Conservation (phyloP, 2,329 filamentous ascomycete species). For the Venturia effusa region DNA sequence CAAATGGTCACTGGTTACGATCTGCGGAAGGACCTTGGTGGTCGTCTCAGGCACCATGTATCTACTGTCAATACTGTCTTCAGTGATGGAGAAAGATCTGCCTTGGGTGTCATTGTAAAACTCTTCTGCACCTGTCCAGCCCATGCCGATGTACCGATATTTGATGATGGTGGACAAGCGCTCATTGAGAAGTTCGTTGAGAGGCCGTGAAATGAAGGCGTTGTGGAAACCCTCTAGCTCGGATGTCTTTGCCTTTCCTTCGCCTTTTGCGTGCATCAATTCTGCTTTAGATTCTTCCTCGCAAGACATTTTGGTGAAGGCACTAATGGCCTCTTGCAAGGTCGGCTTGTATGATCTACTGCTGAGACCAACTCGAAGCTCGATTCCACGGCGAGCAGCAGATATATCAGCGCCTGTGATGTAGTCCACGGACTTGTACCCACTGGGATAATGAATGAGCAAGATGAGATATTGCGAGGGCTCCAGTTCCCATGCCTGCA, state of each 20-base stretch:
- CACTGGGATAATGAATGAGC: constrained; percentile 52
- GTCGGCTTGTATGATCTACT: constrained; percentile 58
- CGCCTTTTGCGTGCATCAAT: constrained; percentile 11
- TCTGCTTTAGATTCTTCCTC: constrained; percentile 21
- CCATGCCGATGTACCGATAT: constrained; percentile 43
- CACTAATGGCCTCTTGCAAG: constrained; percentile 38
- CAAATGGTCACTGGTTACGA: constrained; percentile 44
- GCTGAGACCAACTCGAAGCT: constrained; percentile 61
- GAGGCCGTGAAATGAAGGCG: constrained; percentile 60
- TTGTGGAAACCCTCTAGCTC: constrained; percentile 34
- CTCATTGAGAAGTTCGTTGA: constrained; percentile 57
- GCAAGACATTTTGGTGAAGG: constrained; percentile 35
- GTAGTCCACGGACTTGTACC: constrained; percentile 50
- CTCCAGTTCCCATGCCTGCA: constrained; percentile 66
- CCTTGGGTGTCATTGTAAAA: constrained; percentile 41
- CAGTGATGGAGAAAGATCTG: constrained; percentile 15
- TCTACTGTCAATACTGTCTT: constrained; percentile 27
- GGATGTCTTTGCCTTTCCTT: neutral
- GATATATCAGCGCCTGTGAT: constrained; percentile 33
- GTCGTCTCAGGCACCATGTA: constrained; percentile 27
- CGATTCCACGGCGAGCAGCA: constrained; percentile 28
- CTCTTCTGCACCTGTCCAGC: constrained; percentile 59
- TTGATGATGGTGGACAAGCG: constrained; percentile 53
- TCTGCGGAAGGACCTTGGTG: constrained; percentile 25
- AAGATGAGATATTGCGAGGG: constrained; percentile 61